Evolutionary conservation across 2,329 filamentous ascomycete genomes (phyloP).

Genomic region (Pochonia chlamydosporia): DNA sequence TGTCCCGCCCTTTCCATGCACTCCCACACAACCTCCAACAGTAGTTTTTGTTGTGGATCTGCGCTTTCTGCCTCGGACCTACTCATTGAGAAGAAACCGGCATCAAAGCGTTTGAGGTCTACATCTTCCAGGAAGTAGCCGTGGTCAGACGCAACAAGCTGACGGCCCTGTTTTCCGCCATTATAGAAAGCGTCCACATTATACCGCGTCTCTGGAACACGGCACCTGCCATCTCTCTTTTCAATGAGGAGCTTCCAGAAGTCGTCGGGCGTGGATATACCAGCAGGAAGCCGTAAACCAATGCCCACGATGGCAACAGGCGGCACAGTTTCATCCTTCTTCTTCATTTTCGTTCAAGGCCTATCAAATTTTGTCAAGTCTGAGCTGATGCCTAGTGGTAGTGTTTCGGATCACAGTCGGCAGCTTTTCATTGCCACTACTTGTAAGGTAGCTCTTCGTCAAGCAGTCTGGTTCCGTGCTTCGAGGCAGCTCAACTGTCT

Average conservation of each 20-base stretch:
- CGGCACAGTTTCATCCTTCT: too few relatives aligned
- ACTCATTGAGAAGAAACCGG: conserved; percentile 25
- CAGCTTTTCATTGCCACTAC: too few relatives aligned
- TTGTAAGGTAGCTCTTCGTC: too few relatives aligned
- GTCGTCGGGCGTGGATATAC: conserved; percentile 5
- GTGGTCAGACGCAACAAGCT: conserved; percentile 10
- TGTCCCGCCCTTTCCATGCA: conserved; percentile 20
- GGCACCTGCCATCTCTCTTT: conserved; percentile 7
- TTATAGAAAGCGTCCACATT: conserved; percentile 1
- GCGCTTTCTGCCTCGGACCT: conserved; percentile 19
- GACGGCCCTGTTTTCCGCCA: not conserved
- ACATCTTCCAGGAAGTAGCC: conserved; percentile 23
- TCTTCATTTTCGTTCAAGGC: too few relatives aligned
- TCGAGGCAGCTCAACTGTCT: too few relatives aligned
- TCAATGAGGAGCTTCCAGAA: conserved; percentile 9
- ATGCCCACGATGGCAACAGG: conserved; percentile 12
- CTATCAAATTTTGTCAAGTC: too few relatives aligned
- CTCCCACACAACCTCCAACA: conserved; percentile 22
- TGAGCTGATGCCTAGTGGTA: too few relatives aligned
- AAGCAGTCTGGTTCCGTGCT: too few relatives aligned
- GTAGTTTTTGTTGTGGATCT: conserved; percentile 23
- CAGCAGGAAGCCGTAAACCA: conserved; percentile 10
- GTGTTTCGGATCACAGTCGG: too few relatives aligned
- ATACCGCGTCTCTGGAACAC: not conserved
- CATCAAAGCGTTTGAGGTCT: conserved; percentile 21